Conservation (phyloP, 257 asterid species). For the Solanum neorickii region DNA sequence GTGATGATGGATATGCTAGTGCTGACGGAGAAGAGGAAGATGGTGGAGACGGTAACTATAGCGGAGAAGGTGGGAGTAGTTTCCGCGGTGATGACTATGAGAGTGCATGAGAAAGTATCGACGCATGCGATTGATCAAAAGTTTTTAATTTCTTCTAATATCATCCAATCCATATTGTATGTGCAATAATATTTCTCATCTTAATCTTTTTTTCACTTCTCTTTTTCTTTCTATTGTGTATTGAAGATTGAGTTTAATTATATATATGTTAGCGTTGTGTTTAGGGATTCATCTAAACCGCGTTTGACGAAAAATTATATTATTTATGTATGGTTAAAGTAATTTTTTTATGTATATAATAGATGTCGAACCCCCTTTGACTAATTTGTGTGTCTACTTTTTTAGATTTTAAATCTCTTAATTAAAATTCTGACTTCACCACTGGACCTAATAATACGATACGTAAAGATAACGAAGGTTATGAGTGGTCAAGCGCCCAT, state of each 20-base stretch:
- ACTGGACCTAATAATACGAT: no score
- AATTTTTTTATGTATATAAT: no score
- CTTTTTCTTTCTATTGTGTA: background rate
- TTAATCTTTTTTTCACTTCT: no score
- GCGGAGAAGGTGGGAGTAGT: background rate
- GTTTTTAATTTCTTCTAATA: background rate
- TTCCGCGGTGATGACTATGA: background rate
- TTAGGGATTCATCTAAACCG: no score
- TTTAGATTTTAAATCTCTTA: no score
- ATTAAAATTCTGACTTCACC: no score
- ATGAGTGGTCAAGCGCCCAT: no score
- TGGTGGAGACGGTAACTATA: background rate
- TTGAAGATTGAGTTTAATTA: background rate
- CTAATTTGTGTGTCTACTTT: no score
- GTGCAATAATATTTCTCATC: background rate
- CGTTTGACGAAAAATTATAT: no score
- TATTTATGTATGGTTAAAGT: no score
- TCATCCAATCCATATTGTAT: background rate
- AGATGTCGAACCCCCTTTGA: rapidly evolving
- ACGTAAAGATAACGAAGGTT: no score
- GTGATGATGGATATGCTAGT: background rate
- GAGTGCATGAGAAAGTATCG: background rate
- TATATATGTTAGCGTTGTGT: background rate
- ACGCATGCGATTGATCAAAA: background rate
- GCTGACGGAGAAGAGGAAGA: background rate